Evolutionary conservation across 768 basidiomycete species (phyloP).

Genomic region (Lactarius sanguifluus): DNA sequence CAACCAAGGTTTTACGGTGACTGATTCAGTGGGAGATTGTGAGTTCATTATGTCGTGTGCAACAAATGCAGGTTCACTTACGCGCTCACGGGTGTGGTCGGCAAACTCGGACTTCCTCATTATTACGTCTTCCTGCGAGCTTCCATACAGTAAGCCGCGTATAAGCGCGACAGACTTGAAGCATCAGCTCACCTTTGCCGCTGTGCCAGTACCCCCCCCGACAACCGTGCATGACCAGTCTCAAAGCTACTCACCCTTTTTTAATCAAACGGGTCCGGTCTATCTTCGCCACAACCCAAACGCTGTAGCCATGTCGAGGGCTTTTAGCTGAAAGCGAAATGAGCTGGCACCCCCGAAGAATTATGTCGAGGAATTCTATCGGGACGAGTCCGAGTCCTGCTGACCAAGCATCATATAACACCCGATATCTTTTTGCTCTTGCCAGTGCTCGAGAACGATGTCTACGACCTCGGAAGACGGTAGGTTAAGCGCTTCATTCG

Average conservation of each 20-base stretch:
- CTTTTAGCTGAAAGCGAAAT: background rate
- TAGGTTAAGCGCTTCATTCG: background rate
- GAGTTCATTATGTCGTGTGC: slow-evolving; percentile 39
- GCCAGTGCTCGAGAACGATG: slow-evolving; percentile 11
- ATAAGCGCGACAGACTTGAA: background rate
- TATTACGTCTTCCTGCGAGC: slow-evolving; percentile 37
- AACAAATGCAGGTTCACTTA: slow-evolving; percentile 30
- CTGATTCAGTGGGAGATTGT: slow-evolving; percentile 4
- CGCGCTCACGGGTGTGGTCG: slow-evolving; percentile 32
- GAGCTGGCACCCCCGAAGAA: background rate
- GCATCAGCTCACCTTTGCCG: too few species aligned
- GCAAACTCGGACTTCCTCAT: slow-evolving; percentile 46
- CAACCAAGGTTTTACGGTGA: slow-evolving; percentile 36
- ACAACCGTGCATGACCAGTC: slow-evolving; percentile 40
- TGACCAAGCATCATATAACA: slow-evolving; percentile 10
- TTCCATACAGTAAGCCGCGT: background rate
- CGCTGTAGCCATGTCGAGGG: background rate
- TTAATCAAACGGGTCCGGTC: background rate
- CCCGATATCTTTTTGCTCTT: background rate
- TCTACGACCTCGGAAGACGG: slow-evolving; percentile 10
- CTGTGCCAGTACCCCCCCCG: too few species aligned
- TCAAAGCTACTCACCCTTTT: slow-evolving; percentile 35
- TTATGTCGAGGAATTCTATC: background rate
- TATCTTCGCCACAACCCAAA: background rate
- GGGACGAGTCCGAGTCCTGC: background rate